Percentiles rank a stretch among this genome's conserved stretches.
These are phyloP conservation scores for Sphagnum magellanicum DNA, from an alignment of 228 moss, liverwort and hornwort species.

Conservation along the genomic window DNA sequence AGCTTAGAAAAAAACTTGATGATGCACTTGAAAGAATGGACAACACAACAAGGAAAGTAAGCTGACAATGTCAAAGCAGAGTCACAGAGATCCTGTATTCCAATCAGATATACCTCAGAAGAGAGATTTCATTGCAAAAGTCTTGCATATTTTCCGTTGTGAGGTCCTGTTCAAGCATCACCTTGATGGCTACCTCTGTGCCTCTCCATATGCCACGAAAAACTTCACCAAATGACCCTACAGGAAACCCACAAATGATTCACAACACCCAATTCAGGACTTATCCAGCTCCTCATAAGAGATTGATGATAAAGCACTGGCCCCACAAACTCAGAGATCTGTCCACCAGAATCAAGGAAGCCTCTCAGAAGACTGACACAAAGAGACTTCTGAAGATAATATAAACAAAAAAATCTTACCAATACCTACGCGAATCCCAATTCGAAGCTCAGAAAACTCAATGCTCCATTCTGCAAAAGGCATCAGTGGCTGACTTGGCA, in stretches of 20 bases:
- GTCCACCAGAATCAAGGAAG: too few relatives aligned
- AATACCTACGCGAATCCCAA: slow-evolving; percentile 95
- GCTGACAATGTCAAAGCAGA: slow-evolving; percentile 5
- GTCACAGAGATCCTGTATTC: slow-evolving; percentile 26
- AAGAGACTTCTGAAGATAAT: too few relatives aligned
- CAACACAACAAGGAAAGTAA: too few relatives aligned
- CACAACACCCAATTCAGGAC: too few relatives aligned
- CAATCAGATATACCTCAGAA: slow-evolving; percentile 53
- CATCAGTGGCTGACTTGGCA: slow-evolving; percentile 83
- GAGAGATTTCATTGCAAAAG: slow-evolving; percentile 94
- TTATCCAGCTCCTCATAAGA: too few relatives aligned
- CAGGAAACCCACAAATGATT: slow-evolving; percentile 3
- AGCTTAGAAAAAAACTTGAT: too few relatives aligned
- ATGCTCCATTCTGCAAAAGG: slow-evolving; percentile 96
- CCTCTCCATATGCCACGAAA: slow-evolving; percentile 98
- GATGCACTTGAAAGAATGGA: too few relatives aligned
- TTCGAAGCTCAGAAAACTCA: slow-evolving; percentile 87
- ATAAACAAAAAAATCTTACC: slow-evolving; percentile 27
- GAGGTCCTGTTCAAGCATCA: slow-evolving; percentile 97
- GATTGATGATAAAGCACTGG: too few relatives aligned
- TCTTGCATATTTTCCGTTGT: slow-evolving; percentile 92
- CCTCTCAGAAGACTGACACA: too few relatives aligned
- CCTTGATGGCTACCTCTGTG: slow-evolving; percentile 94
- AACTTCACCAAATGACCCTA: slow-evolving; percentile 96
- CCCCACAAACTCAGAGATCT: too few relatives aligned